Evolutionary conservation across 306 rosid species (phyloP).

Genomic region (Coriaria nepalensis): DNA sequence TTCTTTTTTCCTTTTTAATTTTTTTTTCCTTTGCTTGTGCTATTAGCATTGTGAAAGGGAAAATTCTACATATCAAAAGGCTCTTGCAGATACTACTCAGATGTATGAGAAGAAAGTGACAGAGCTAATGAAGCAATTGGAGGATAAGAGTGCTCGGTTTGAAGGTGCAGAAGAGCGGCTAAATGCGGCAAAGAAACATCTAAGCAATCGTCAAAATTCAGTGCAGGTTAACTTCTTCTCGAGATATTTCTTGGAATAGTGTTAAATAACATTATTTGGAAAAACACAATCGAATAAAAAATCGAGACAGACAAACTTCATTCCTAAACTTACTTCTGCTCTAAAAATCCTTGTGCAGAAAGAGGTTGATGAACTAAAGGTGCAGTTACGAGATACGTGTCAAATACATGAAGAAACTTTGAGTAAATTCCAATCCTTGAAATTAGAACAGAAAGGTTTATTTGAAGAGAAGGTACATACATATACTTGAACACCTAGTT

Average conservation of each 20-base stretch:
- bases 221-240: slow-evolving; percentile 23
- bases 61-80: slow-evolving; percentile 25
- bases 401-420: slow-evolving; percentile 26
- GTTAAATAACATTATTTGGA: too few species aligned
- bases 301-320: too few species aligned
- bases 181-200: slow-evolving; percentile 25
- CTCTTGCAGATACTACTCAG: slow-evolving; percentile 32
- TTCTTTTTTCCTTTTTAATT: slow-evolving; percentile 4
- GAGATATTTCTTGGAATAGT: background rate
- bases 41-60: slow-evolving; percentile 30
- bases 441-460: slow-evolving; percentile 24
- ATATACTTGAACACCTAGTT: background rate
- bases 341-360: slow-evolving; percentile 29
- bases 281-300: too few species aligned
- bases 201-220: slow-evolving; percentile 24
- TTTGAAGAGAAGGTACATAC: slow-evolving; percentile 33
- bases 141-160: slow-evolving; percentile 22
- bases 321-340: too few species aligned
- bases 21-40: slow-evolving; percentile 6
- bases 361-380: slow-evolving; percentile 24
- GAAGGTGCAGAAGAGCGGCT: slow-evolving; percentile 30
- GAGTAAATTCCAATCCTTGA: slow-evolving; percentile 33
- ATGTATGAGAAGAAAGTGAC: slow-evolving; percentile 34
- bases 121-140: slow-evolving; percentile 29
- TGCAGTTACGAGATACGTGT: slow-evolving; percentile 29